phyloP scores from a whole-genome alignment of 352 stramenopile genomes.

The Phytophthora constricta region DNA sequence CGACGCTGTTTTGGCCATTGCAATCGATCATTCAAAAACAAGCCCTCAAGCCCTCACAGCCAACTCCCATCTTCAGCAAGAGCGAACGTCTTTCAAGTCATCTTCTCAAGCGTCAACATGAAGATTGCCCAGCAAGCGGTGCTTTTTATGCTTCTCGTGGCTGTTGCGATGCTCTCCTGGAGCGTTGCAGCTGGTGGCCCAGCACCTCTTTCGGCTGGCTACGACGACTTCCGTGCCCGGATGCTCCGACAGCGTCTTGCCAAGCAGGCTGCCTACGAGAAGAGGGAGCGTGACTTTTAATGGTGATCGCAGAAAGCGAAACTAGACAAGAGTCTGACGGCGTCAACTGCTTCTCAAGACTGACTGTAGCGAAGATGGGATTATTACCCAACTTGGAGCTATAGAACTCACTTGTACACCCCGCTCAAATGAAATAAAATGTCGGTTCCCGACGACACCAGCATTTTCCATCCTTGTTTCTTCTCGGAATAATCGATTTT shows the following conservation, averaged over 20 bases:
- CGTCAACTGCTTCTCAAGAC: no score
- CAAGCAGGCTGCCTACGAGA: conserved; percentile 26
- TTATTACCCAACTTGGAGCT: no score
- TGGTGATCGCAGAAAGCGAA: conserved; percentile 29
- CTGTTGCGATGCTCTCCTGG: conserved; percentile 13
- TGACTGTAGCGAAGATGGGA: no score
- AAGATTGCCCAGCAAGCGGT: conserved; percentile 24
- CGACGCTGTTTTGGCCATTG: background rate
- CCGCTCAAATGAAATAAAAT: no score
- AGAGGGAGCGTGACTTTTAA: conserved; percentile 26
- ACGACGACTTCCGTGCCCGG: conserved; percentile 27
- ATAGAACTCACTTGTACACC: no score
- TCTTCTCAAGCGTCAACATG: conserved; percentile 11
- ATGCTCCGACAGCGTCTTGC: conserved; percentile 21
- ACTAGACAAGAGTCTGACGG: conserved; percentile 2
- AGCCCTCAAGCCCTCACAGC: conserved; percentile 17
- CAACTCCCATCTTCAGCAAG: no score
- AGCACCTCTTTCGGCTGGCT: conserved; percentile 4
- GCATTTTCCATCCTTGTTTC: no score
- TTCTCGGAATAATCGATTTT: no score
- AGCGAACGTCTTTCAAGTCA: no score
- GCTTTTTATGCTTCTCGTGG: conserved; percentile 17
- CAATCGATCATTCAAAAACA: conserved; percentile 4
- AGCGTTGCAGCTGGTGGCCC: conserved; percentile 14
- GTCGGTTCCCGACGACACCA: no score